Base-by-base conservation (phyloP, 345 rosid species). In the Cardiospermum halicacabum region DNA sequence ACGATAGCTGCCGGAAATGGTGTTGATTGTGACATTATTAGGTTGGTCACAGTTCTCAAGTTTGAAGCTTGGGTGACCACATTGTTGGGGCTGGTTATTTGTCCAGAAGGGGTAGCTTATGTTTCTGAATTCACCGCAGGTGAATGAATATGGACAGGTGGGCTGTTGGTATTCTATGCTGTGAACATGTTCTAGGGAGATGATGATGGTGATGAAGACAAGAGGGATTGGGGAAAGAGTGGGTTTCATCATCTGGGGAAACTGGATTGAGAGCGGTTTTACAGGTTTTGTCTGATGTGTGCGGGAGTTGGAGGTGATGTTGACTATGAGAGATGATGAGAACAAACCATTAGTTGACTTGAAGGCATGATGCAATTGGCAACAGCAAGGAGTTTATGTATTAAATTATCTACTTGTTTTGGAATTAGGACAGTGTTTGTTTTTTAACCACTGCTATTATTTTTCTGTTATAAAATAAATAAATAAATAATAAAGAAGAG, bases 81-180 rank as follows among this genome's bases (percentile, higher is more conserved):
- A 71, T 19, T 62, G 67, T 11, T 47, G 18, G 4, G 65, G 58
- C 11, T 16, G 34, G 3, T 28, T 27, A 5, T 15, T 47, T 32
- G 7, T 28, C 75, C 69, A 58, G 9, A 66, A 67, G 26, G 79
- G 79, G n/a, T 62, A 75, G 27, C 53, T 11, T 26, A 67, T 47
- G 9, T 12, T 18, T 16, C 10, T 11, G 37, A 64, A 24, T 1
- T 16, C 65, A 11, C 69, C 69, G 42, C 69, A 64, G 31, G 11
- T 28, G 34, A 71, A 64, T 4, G 57, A 1, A n/a, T 39, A 11
- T 15, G 25, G 1, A 56, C 68, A 69, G 0, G 7, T 18, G 27
- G 42, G 24, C n/a, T 30, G 31, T 2, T 34, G 39, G 39, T 30
- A 22, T 7, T 59, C 60, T 13, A 12, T n/a, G 12, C 31, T 60